A percentile compares a stretch with the other conserved stretches of the same genome.
Conservation (phyloP, 2,329 filamentous ascomycete genomes). For the Emergomyces pasteurianus region DNA sequence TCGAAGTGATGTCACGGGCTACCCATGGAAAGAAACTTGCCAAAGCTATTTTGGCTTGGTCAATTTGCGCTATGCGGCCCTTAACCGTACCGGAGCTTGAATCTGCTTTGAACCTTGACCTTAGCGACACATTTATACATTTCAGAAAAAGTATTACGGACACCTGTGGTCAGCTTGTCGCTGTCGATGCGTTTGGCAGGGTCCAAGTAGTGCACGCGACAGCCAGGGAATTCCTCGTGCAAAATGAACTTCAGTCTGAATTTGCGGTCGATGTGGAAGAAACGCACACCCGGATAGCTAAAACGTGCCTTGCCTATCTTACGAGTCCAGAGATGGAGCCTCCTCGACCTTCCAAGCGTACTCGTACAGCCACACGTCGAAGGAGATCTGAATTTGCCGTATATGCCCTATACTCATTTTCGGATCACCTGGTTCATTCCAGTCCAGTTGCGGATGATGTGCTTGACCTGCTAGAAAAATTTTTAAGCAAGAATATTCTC, state of each 20-base stretch:
- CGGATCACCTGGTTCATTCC: constrained; percentile 24
- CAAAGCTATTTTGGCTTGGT: constrained; percentile 28
- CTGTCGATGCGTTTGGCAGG: constrained; percentile 21
- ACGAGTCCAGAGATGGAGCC: constrained; percentile 24
- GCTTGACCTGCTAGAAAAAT: constrained; percentile 17
- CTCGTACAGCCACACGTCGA: constrained; percentile 1
- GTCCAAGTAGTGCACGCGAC: constrained; percentile 31
- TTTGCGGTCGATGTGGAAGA: constrained; percentile 18
- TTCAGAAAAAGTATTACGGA: constrained; percentile 18
- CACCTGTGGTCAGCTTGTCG: constrained; percentile 27
- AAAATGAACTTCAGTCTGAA: constrained; percentile 16
- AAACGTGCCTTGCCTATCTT: constrained; percentile 25
- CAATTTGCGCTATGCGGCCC: constrained; percentile 22
- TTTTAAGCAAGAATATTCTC: constrained; percentile 24
- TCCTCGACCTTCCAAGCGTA: constrained; percentile 15
- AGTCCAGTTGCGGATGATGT: constrained; percentile 12
- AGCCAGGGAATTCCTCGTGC: constrained; percentile 18
- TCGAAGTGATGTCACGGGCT: constrained; percentile 21
- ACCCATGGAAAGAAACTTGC: constrained; percentile 20
- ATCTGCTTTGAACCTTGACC: constrained; percentile 23
- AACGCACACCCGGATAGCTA: constrained; percentile 23
- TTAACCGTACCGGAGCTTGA: constrained; percentile 25
- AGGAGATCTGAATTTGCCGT: constrained; percentile 11
- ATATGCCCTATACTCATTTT: constrained; percentile 24
- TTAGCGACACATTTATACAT: constrained; percentile 19